Conservation (phyloP, 1,284 basidiomycete species). For the Thecaphora thlaspeos region DNA sequence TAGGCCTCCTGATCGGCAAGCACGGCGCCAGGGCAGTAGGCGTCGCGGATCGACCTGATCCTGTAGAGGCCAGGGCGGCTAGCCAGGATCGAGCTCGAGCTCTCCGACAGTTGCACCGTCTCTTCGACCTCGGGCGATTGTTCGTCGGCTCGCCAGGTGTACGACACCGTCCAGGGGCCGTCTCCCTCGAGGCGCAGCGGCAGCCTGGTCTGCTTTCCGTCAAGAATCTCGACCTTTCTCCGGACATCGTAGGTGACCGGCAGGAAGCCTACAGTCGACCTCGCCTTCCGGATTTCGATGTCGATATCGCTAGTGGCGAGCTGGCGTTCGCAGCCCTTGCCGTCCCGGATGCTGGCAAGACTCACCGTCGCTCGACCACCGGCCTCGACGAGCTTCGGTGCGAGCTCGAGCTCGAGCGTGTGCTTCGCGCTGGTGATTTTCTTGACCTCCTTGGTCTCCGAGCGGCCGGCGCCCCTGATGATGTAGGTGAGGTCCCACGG, state of each 20-base stretch:
- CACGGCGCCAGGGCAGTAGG: conserved; percentile 77
- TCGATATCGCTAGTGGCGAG: conserved; percentile 75
- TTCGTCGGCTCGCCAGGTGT: conserved; percentile 65
- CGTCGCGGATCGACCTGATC: conserved; percentile 72
- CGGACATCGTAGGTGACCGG: conserved; percentile 59
- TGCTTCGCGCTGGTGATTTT: conserved; percentile 49
- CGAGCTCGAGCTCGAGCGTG: conserved; percentile 56
- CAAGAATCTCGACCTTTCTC: conserved; percentile 68
- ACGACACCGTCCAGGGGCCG: conserved; percentile 67
- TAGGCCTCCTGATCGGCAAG: conserved; percentile 67
- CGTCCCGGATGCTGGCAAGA: conserved; percentile 80
- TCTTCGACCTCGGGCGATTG: conserved; percentile 53
- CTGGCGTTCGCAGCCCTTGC: conserved; percentile 78
- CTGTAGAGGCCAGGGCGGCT: conserved; percentile 73
- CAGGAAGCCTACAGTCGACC: conserved; percentile 83
- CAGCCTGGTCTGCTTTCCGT: conserved; percentile 67
- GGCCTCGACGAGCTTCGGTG: conserved; percentile 64
- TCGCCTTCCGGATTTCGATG: conserved; percentile 82
- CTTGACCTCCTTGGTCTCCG: conserved; percentile 33
- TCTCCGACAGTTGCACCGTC: conserved; percentile 63
- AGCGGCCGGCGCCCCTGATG: conserved; percentile 27
- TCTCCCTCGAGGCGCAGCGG: conserved; percentile 56
- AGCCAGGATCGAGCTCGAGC: conserved; percentile 73
- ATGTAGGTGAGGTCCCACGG: conserved; percentile 54
- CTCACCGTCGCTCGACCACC: conserved; percentile 80